Evolutionary conservation across 2,329 filamentous ascomycete genomes (phyloP), one percentile per base, ranked within the genome.

Genomic region (Verticillium nubilum): DNA sequence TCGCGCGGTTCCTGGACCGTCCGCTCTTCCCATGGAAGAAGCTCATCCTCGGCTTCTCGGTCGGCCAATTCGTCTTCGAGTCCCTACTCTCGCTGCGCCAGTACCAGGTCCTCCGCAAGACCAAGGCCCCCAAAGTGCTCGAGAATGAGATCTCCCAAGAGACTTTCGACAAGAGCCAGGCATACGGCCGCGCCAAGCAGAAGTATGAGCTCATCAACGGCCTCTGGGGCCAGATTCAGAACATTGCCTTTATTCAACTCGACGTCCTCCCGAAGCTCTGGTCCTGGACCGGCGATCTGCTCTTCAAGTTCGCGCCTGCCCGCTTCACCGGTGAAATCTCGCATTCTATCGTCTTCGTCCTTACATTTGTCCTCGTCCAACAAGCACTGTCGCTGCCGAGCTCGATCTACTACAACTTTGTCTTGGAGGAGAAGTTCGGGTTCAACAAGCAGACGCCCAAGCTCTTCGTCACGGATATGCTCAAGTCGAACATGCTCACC

Each of bases 361-460:
- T 98, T 70, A 81, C 86, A 60, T 96, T 97, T 75, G 89, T 92
- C 67, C 74, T 96, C 68, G 84, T 96, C 68, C 89, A 92, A 67
- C 91, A 94, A 69, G 65, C 90, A 59, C 77, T 97, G 64, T 89
- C 88, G 60, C 78, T 98, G 58, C 95, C 95, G 3, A 84, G 87
- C 61, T 90, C 87, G 59, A 87, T 97, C 74, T 99, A 98, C 80
- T 88, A 93, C 77, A 95, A 92, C 13, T 99, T 99, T 70, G 91
- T 98, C 54, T 81, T 99, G 59, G 95, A 99, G 76, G 93, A 97
- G 77, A 90, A 92, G 72, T 99, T 96, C 68, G 95, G 95, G 56
- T 99, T 99, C 85, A 99, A 99, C 78, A 99, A 99, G 80, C 92
- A 97, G 81, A 98, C 95, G 0, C 79, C 92, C 59, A 87, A 87